Evolutionary conservation across 805 yeast species (phyloP), one percentile per base, ranked within the genome.

Genomic region (Ogataea zsoltii): DNA sequence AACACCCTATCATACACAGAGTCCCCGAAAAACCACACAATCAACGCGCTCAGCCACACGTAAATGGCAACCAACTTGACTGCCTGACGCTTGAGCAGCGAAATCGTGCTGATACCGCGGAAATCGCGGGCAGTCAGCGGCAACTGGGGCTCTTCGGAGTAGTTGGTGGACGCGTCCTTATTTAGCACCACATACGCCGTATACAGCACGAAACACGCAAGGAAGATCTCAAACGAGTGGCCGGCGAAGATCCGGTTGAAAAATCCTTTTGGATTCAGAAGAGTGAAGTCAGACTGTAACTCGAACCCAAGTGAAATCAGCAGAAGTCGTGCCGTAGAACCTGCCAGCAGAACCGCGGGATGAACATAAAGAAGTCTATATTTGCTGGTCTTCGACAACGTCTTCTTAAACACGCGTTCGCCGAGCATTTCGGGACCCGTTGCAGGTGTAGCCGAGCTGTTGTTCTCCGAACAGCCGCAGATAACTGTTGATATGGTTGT

Each of bases 11-110:
- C 68, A 45, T 53, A 65, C 2, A 66, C 15, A 2, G 70, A 61
- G 33, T 64, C 60, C 1, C 69, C 69, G 42, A 65, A 63, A 38
- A 56, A 63, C 70, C 69, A 65, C n/a, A 62, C 55, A 7, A 60
- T 55, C 23, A 62, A 30, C 0, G 52, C 6, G 2, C 38, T 41
- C 2, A 66, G 10, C 56, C 66, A 58, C 2, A 40, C 9, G 38
- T 52, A 62, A 1, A 63, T 34, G 2, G 48, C 7, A 1, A 40
- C 18, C 12, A 60, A 25, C 41, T 66, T 66, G 11, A 21, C 5
- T 2, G 45, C 1, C 34, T 64, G 65, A 12, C 48, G 36, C 9
- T 26, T 4, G 3, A 51, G 10, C 7, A 51, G 38, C n/a, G 44
- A 10, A 11, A 31, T 9, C 18, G 44, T 30, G 23, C 14, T 16